phyloP scores from a whole-genome alignment of 805 yeast genomes.

The Pichia cephalocereana region DNA sequence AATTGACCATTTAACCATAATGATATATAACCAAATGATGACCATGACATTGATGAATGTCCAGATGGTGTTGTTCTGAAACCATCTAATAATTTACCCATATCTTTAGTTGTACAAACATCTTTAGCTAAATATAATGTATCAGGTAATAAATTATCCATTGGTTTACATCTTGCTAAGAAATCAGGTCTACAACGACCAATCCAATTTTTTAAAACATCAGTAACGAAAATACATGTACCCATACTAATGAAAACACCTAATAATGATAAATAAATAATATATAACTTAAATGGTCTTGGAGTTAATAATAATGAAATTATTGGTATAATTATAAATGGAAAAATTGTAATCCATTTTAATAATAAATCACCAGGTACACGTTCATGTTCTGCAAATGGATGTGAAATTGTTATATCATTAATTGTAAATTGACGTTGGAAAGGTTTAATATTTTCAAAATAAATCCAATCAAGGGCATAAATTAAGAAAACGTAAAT shows the following conservation, averaged over 20 bases:
- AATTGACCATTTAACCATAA: slow-evolving; percentile 66
- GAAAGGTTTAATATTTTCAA: slow-evolving; percentile 44
- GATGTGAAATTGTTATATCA: slow-evolving; percentile 74
- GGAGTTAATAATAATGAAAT: slow-evolving; percentile 31
- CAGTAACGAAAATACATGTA: slow-evolving; percentile 56
- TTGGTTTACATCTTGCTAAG: slow-evolving; percentile 74
- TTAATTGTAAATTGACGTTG: slow-evolving; percentile 69
- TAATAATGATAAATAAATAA: slow-evolving; percentile 53
- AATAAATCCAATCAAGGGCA: slow-evolving; percentile 16
- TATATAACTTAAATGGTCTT: slow-evolving; percentile 45
- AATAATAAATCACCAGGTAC: slow-evolving; percentile 52
- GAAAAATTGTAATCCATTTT: slow-evolving; percentile 43
- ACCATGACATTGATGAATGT: slow-evolving; percentile 63
- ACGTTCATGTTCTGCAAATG: slow-evolving; percentile 65
- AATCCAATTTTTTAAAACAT: slow-evolving; percentile 69
- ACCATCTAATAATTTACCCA: slow-evolving; percentile 47
- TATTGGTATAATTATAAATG: slow-evolving; percentile 32
- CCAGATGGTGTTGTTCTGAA: slow-evolving; percentile 80
- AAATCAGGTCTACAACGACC: slow-evolving; percentile 94
- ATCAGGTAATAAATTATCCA: slow-evolving; percentile 44
- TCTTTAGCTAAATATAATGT: slow-evolving; percentile 51
- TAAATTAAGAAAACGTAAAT: slow-evolving; percentile 14
- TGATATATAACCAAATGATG: slow-evolving; percentile 55
- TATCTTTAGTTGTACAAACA: slow-evolving; percentile 50
- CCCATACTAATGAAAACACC: slow-evolving; percentile 58